These are phyloP conservation scores for Saturnispora hagleri DNA, from an alignment of 805 yeast species.

Conservation along the genomic window DNA sequence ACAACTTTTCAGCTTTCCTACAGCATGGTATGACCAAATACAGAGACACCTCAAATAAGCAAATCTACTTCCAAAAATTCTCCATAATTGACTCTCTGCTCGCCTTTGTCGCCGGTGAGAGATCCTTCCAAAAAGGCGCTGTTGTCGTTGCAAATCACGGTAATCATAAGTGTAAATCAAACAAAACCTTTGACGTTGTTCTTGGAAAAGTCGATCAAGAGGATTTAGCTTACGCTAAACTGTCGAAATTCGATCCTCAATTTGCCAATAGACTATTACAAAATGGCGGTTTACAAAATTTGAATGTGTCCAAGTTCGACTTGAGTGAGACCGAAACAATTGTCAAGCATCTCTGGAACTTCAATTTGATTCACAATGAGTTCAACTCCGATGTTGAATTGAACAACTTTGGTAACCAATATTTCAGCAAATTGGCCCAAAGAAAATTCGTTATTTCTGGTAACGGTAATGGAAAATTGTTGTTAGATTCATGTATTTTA, in stretches of 20 bases:
- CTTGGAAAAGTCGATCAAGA: conserved; percentile 29
- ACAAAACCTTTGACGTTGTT: conserved; percentile 49
- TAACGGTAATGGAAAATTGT: conserved; percentile 54
- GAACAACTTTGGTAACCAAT: conserved; percentile 12
- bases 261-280: conserved; percentile 39
- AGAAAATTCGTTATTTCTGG: conserved; percentile 51
- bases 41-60: conserved; percentile 44
- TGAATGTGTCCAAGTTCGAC: conserved; percentile 36
- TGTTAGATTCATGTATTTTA: conserved; percentile 34
- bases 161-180: conserved; percentile 40
- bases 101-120: conserved; percentile 44
- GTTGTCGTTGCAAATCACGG: conserved; percentile 55
- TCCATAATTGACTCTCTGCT: conserved; percentile 54
- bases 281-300: conserved; percentile 20
- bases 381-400: conserved; percentile 24
- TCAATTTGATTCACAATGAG: conserved; percentile 31
- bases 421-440: conserved; percentile 30
- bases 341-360: conserved; percentile 33
- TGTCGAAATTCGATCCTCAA: conserved; percentile 41
- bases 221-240: conserved; percentile 68
- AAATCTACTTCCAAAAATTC: conserved; percentile 50
- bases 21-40: conserved; percentile 50
- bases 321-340: conserved; percentile 36
- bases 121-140: conserved; percentile 50
- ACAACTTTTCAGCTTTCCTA: conserved; percentile 59